Percentiles rank a stretch among this genome's conserved stretches.
These are phyloP conservation scores for Chytriomyces sp. DNA, from an alignment of 192 early-diverging fungal species.

Conservation along the genomic window DNA sequence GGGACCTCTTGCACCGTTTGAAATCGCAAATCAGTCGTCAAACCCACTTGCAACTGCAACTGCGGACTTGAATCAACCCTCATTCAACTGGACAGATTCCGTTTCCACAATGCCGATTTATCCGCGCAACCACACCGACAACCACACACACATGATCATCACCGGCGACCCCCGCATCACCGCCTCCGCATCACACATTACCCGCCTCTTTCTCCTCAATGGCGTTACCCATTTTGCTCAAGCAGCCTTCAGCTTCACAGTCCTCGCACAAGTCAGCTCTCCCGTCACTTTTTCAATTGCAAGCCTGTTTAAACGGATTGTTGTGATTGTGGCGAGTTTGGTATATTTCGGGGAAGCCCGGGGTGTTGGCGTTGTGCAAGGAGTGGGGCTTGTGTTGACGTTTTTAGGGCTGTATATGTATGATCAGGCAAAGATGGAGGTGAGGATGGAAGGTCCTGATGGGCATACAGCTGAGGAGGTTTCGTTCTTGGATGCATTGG, in stretches of 20 bases:
- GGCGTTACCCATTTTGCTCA: constrained; percentile 83
- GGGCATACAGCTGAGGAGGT: background rate
- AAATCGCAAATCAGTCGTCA: background rate
- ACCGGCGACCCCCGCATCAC: constrained; percentile 16
- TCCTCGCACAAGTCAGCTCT: constrained; percentile 71
- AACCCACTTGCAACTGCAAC: constrained; percentile 30
- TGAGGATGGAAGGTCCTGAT: constrained; percentile 36
- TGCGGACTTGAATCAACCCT: background rate
- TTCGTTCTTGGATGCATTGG: background rate
- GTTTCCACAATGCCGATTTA: background rate
- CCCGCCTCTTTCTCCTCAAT: constrained; percentile 74
- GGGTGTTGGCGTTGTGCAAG: constrained; percentile 66
- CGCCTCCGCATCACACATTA: constrained; percentile 32
- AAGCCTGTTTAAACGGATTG: constrained; percentile 86
- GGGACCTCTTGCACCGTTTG: constrained; percentile 2
- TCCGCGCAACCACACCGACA: background rate
- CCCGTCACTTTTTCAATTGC: constrained; percentile 89
- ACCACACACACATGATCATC: background rate
- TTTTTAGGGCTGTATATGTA: constrained; percentile 87
- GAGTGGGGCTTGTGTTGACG: constrained; percentile 75
- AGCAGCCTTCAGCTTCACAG: constrained; percentile 78
- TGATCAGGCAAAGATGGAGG: constrained; percentile 75
- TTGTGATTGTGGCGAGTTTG: constrained; percentile 84
- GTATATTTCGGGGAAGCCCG: constrained; percentile 79
- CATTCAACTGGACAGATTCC: background rate